Evolutionary conservation across 108 stramenopile genomes (phyloP), one percentile per base, ranked within the genome.

Genomic region (Cyclostephanos tholiformis): DNA sequence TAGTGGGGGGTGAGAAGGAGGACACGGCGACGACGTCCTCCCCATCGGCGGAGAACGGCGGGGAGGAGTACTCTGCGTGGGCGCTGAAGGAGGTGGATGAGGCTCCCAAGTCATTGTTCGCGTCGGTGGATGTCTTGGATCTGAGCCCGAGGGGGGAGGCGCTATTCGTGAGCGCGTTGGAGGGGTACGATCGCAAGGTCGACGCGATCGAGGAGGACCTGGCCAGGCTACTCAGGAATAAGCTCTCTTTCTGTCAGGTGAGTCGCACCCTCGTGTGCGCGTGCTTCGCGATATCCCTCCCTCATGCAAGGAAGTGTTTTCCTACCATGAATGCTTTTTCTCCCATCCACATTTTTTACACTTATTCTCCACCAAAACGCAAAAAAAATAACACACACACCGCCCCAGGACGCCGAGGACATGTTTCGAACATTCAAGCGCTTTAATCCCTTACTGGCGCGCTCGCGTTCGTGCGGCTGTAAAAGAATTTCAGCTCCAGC

Each of bases 331-430:
- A 52, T 46, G 75, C 69, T 46, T 65, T 13, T 56, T 43, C 65
- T 29, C 35, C 36, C 39, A 41, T 52, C 39, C n/a, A n/a, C n/a
- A n/a, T n/a, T n/a, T n/a, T n/a, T n/a, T n/a, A n/a, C n/a, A n/a
- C n/a, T n/a, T n/a, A n/a, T n/a, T n/a, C n/a, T n/a, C n/a, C n/a
- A n/a, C n/a, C n/a, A n/a, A n/a, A n/a, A n/a, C n/a, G n/a, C n/a
- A n/a, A n/a, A n/a, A n/a, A n/a, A n/a, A n/a, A n/a, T n/a, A n/a
- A n/a, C n/a, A n/a, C n/a, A n/a, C n/a, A n/a, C n/a, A n/a, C n/a
- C n/a, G n/a, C n/a, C n/a, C n/a, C 69, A 91, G 75, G 94, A 95
- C 65, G 97, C 98, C 52, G 98, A 98, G 77, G 97, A 97, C 78
- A 98, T 97, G 97, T 99, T 99, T 82, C 81, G 91, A 6, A 96